Evolutionary conservation across 345 rosid species (phyloP).

Genomic region (Lumnitzera racemosa): DNA sequence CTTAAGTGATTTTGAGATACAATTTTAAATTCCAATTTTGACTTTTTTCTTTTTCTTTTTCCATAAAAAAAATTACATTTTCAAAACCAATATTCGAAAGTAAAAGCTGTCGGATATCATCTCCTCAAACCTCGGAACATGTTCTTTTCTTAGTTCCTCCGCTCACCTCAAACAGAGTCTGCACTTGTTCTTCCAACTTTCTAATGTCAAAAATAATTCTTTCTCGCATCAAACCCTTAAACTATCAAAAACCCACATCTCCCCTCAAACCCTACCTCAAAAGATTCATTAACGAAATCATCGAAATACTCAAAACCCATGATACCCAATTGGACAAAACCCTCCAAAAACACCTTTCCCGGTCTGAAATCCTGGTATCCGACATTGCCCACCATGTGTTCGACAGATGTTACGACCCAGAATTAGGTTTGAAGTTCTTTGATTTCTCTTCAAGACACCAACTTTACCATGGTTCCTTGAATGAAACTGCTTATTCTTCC

Average conservation of each 20-base stretch:
- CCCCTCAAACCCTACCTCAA: slow-evolving; percentile 28
- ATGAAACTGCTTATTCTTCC: slow-evolving; percentile 64
- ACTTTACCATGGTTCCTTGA: slow-evolving; percentile 16
- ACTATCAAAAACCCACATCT: slow-evolving; percentile 17
- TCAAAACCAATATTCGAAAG: no score
- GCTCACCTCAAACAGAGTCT: no score
- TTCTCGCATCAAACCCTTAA: slow-evolving; percentile 62
- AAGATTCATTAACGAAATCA: slow-evolving; percentile 33
- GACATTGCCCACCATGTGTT: slow-evolving; percentile 60
- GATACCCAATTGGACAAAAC: slow-evolving; percentile 31
- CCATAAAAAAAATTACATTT: no score
- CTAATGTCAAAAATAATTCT: slow-evolving; percentile 70
- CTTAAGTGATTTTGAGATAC: no score
- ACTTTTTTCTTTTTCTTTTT: no score
- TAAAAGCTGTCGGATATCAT: no score
- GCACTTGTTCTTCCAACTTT: neutral
- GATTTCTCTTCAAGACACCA: slow-evolving; percentile 39
- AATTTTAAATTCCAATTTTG: no score
- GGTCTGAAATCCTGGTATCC: slow-evolving; percentile 29
- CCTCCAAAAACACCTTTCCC: slow-evolving; percentile 31
- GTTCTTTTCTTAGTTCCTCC: no score
- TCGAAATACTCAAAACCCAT: slow-evolving; percentile 47
- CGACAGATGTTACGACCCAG: slow-evolving; percentile 52
- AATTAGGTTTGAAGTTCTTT: slow-evolving; percentile 16
- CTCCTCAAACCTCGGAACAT: no score